A percentile compares a stretch with the other conserved stretches of the same genome.
These are phyloP conservation scores for Daldinia sp. DNA, from an alignment of 2,329 filamentous ascomycete genomes.

Conservation along the genomic window DNA sequence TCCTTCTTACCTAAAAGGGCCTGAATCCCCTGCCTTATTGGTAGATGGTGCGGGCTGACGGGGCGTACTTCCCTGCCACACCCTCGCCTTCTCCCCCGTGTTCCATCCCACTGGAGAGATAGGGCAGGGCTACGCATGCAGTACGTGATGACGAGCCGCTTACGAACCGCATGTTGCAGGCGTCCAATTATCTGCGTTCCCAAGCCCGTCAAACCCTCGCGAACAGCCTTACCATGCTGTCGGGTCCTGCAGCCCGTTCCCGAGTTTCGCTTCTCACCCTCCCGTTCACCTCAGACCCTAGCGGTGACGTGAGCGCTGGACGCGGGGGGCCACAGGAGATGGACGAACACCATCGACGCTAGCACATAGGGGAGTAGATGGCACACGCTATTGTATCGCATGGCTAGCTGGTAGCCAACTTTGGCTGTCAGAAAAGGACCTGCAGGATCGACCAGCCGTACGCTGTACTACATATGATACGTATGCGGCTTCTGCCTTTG, in stretches of 20 bases:
- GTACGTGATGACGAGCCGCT: constrained; percentile 40
- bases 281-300: constrained; percentile 10
- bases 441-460: constrained; percentile 32
- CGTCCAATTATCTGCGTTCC: constrained; percentile 29
- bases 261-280: constrained; percentile 16
- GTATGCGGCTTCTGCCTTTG: constrained; percentile 27
- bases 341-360: constrained; percentile 13
- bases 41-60: constrained; percentile 36
- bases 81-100: constrained; percentile 11
- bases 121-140: constrained; percentile 33
- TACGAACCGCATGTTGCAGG: constrained; percentile 26
- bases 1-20: constrained; percentile 42
- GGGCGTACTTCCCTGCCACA: constrained; percentile 23
- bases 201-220: constrained; percentile 26
- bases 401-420: constrained; percentile 19
- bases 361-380: constrained; percentile 12
- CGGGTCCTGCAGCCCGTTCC: constrained; percentile 39
- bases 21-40: constrained; percentile 31
- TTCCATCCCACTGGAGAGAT: constrained; percentile 34
- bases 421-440: constrained; percentile 18
- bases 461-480: constrained; percentile 6
- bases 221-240: constrained; percentile 37
- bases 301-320: constrained; percentile 28
- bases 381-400: constrained; percentile 27
- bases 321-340: constrained; percentile 27